Base-by-base conservation (phyloP, 768 basidiomycete species). In the Cubamyces sp. region DNA sequence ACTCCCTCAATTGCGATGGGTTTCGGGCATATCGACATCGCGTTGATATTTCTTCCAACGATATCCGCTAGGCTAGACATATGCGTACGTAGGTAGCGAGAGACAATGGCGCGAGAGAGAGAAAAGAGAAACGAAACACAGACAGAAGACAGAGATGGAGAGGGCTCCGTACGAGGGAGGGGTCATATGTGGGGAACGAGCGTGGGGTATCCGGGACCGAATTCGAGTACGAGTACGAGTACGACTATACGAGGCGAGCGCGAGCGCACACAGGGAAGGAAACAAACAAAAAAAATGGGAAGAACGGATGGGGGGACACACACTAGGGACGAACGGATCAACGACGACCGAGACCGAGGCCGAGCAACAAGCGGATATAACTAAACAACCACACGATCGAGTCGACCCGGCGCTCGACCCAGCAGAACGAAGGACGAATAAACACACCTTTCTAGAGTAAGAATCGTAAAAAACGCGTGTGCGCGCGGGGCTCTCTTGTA, bases 141-240 rank as follows among this genome's bases (percentile, higher is more conserved):
- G n/a, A n/a, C n/a, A 37, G 37, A 37, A 19, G 16, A 14, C 19
- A 42, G 43, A 16, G 45, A 34, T 25, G 37, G 15, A 30, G 25
- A 21, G 40, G n/a, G n/a, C n/a, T n/a, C n/a, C n/a, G n/a, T n/a
- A n/a, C n/a, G n/a, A n/a, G n/a, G 55, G 57, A 52, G 56, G 57
- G 60, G 56, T 59, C 60, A 61, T 65, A 61, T 57, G 58, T 30
- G n/a, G 37, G 25, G 45, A 65, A 65, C 55, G 64, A 65, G 64
- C 52, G 64, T 65, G 59, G 60, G 64, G 64, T 65, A 65, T 65
- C 64, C 60, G 51, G 19, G 52, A 49, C 26, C 45, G 48, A 40
- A 59, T 49, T 50, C 52, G 39, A 52, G 39, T 34, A 34, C 34
- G 34, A 34, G 34, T 34, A 34, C 34, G 34, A 34, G 34, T 34